These are phyloP conservation scores for Vachellia collinsii DNA, from an alignment of 306 rosid species.

Conservation along the genomic window DNA sequence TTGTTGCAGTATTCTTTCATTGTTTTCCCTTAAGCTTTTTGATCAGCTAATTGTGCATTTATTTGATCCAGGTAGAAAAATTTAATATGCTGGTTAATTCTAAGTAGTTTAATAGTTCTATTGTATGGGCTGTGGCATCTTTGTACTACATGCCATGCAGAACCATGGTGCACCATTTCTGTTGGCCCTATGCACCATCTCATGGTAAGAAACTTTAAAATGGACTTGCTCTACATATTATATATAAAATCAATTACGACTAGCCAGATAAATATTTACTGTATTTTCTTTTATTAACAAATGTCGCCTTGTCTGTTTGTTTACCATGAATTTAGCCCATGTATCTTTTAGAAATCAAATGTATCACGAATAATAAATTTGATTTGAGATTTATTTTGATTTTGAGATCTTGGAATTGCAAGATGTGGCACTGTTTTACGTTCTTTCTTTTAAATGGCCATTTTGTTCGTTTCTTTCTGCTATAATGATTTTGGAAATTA, in stretches of 20 bases:
- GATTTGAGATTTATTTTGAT: neutral
- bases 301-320: neutral
- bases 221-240: neutral
- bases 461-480: too few relatives aligned
- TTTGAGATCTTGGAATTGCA: neutral
- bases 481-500: too few relatives aligned
- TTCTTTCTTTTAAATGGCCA: neutral
- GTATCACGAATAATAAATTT: neutral
- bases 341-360: neutral
- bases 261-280: neutral
- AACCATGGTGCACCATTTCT: neutral
- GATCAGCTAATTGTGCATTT: constrained; percentile 22
- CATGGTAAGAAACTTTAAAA: neutral
- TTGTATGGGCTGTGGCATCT: neutral
- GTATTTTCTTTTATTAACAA: neutral
- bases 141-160: neutral
- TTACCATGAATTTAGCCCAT: neutral
- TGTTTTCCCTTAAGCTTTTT: constrained; percentile 25
- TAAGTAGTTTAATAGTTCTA: constrained; percentile 20
- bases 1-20: constrained; percentile 27
- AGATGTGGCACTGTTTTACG: neutral
- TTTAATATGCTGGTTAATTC: constrained; percentile 10
- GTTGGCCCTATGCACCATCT: neutral
- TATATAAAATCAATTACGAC: neutral
- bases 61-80: constrained; percentile 27